A percentile compares a stretch with the other conserved stretches of the same genome.
Evolutionary conservation across 352 stramenopile genomes (phyloP).

Genomic region (Phytopythium oedochilum): DNA sequence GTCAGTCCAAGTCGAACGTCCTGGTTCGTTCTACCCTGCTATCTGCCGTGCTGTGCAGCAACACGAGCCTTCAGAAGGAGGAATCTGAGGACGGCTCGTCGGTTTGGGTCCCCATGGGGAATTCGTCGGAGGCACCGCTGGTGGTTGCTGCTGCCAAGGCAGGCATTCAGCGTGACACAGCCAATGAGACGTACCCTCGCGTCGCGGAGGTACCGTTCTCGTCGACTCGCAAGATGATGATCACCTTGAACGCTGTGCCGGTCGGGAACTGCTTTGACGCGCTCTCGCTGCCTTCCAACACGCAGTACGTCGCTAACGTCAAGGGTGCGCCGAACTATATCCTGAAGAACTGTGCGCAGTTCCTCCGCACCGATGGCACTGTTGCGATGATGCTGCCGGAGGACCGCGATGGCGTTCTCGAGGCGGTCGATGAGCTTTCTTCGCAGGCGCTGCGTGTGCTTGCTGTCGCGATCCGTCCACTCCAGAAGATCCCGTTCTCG

Average conservation of each 20-base stretch:
- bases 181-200: conserved; percentile 50
- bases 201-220: conserved; percentile 91
- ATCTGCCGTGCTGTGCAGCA: conserved; percentile 59
- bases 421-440: conserved; percentile 49
- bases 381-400: conserved; percentile 27
- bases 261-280: conserved; percentile 25
- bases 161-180: conserved; percentile 45
- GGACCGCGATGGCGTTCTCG: conserved; percentile 34
- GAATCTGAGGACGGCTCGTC: conserved; percentile 27
- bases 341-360: conserved; percentile 45
- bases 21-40: conserved; percentile 45
- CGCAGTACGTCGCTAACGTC: conserved; percentile 46
- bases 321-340: conserved; percentile 73
- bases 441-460: conserved; percentile 82
- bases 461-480: conserved; percentile 82
- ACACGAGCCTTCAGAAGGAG: conserved; percentile 61
- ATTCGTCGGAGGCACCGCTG: conserved; percentile 65
- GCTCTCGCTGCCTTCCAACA: conserved; percentile 33
- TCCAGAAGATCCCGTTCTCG: conserved; percentile 36
- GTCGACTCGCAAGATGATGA: conserved; percentile 94
- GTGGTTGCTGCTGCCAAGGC: conserved; percentile 62
- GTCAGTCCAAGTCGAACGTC: conserved; percentile 32
- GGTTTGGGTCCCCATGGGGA: conserved; percentile 57
- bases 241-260: conserved; percentile 54
- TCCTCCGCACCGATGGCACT: conserved; percentile 38